These are phyloP conservation scores for Blastobotrys mokoenaii DNA, from an alignment of 805 yeast genomes.

Conservation along the genomic window DNA sequence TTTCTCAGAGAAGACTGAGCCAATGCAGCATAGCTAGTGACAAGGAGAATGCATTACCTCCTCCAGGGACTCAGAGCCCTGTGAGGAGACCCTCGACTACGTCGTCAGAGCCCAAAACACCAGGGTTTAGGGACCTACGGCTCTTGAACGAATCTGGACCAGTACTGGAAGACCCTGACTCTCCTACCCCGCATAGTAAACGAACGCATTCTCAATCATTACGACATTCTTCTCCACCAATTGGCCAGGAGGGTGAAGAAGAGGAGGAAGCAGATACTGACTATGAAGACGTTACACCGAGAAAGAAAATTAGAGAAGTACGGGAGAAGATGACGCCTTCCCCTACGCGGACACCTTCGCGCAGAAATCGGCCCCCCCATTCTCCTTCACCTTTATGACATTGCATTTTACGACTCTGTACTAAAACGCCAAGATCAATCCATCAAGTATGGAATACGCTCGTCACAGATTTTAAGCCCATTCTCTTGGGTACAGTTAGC, in stretches of 20 bases:
- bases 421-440: too few relatives aligned
- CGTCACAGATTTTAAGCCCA: too few relatives aligned
- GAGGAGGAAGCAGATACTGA: not conserved
- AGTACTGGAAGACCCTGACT: constrained; percentile 7
- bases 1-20: too few relatives aligned
- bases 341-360: too few relatives aligned
- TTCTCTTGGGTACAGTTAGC: too few relatives aligned
- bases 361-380: too few relatives aligned
- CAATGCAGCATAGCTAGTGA: too few relatives aligned
- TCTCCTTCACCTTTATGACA: too few relatives aligned
- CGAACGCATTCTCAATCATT: not conserved
- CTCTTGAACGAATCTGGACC: constrained; percentile 10
- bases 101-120: not conserved
- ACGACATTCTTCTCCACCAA: not conserved
- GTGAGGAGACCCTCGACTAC: not conserved
- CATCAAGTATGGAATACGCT: too few relatives aligned
- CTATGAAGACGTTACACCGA: not conserved
- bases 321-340: too few relatives aligned
- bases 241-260: not conserved
- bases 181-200: constrained; percentile 7
- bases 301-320: not conserved
- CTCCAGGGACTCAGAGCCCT: not conserved
- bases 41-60: too few relatives aligned
- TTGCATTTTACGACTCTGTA: too few relatives aligned
- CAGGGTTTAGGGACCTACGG: constrained; percentile 3